Conservation (phyloP, 2,329 filamentous ascomycete genomes). For the Pyrenophora teres region DNA sequence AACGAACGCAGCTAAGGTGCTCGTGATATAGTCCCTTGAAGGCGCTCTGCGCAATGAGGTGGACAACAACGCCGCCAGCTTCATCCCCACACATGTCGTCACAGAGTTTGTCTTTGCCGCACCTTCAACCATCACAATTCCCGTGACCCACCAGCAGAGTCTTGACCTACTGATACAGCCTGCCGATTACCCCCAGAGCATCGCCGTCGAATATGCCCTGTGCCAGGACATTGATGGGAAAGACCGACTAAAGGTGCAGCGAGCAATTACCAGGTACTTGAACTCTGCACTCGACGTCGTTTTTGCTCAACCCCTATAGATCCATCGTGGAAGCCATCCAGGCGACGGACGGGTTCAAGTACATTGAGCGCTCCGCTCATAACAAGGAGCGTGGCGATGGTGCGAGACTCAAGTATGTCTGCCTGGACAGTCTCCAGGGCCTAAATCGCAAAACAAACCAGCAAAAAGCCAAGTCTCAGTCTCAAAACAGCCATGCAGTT, state of each 20-base stretch:
- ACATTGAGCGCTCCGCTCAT: slow-evolving; percentile 38
- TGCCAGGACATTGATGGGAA: slow-evolving; percentile 35
- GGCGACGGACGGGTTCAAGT: slow-evolving; percentile 41
- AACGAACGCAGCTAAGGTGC: slow-evolving; percentile 20
- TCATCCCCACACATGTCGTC: slow-evolving; percentile 38
- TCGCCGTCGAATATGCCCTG: slow-evolving; percentile 34
- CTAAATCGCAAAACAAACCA: slow-evolving; percentile 30
- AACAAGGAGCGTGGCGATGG: slow-evolving; percentile 40
- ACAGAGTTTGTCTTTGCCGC: slow-evolving; percentile 41
- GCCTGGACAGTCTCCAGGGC: slow-evolving; percentile 42
- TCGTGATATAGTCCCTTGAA: slow-evolving; percentile 29
- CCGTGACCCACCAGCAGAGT: slow-evolving; percentile 32
- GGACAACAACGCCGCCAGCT: slow-evolving; percentile 32
- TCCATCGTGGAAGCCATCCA: slow-evolving; percentile 40
- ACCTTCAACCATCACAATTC: slow-evolving; percentile 38
- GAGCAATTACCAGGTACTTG: slow-evolving; percentile 35
- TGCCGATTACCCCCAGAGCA: slow-evolving; percentile 34
- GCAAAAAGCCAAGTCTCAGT: slow-evolving; percentile 25
- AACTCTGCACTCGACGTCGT: neutral
- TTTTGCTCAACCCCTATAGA: slow-evolving; percentile 14
- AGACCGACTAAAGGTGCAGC: slow-evolving; percentile 35
- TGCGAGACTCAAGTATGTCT: slow-evolving; percentile 40
- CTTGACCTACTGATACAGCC: slow-evolving; percentile 35
- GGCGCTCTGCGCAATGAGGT: slow-evolving; percentile 38
- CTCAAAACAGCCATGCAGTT: slow-evolving; percentile 15